A percentile compares a stretch with the other conserved stretches of the same genome.
Evolutionary conservation across 495 filamentous ascomycete genomes (phyloP).

Genomic region (Collariella sp.): DNA sequence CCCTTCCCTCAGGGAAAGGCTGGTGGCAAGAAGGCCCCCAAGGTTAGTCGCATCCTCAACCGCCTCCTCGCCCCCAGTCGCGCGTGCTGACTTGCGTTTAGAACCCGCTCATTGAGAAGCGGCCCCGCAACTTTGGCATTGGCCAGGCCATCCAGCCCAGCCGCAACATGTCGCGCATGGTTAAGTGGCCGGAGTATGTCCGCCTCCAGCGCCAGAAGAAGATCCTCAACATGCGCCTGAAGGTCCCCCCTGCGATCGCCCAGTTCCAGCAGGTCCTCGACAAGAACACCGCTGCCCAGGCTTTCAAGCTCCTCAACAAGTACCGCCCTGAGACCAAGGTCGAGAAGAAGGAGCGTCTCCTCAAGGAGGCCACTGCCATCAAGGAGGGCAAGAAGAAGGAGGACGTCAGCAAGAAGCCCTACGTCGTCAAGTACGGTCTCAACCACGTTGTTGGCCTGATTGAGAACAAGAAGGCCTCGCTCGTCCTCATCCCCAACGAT

Average conservation of each 20-base stretch:
- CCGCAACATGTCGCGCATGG: constrained; percentile 97
- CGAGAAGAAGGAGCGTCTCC: constrained; percentile 99
- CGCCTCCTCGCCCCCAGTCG: not conserved
- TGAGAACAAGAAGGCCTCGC: constrained; percentile 99
- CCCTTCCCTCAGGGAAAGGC: constrained; percentile 93
- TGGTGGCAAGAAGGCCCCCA: constrained; percentile 87
- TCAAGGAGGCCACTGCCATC: constrained; percentile 94
- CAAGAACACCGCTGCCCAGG: constrained; percentile 95
- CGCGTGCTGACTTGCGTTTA: constrained; percentile 38
- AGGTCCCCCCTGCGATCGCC: constrained; percentile 94
- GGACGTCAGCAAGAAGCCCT: constrained; percentile 99
- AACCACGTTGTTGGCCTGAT: constrained; percentile 99
- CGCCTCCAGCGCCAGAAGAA: constrained; percentile 99
- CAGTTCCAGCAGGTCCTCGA: constrained; percentile 97
- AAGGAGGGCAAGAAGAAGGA: constrained; percentile 99
- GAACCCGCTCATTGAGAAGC: constrained; percentile 99
- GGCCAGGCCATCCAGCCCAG: constrained; percentile 97
- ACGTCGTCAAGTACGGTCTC: constrained; percentile 97
- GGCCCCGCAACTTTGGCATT: constrained; percentile 94
- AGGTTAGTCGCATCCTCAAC: constrained; percentile 53
- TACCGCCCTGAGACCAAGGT: constrained; percentile 98
- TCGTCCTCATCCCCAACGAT: constrained; percentile 98
- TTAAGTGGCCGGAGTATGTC: constrained; percentile 98
- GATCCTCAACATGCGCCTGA: constrained; percentile 96
- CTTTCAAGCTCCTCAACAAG: constrained; percentile 98